These are phyloP conservation scores for Phaeosphaeria sp. DNA, from an alignment of 2,329 filamentous ascomycete species.

Conservation along the genomic window DNA sequence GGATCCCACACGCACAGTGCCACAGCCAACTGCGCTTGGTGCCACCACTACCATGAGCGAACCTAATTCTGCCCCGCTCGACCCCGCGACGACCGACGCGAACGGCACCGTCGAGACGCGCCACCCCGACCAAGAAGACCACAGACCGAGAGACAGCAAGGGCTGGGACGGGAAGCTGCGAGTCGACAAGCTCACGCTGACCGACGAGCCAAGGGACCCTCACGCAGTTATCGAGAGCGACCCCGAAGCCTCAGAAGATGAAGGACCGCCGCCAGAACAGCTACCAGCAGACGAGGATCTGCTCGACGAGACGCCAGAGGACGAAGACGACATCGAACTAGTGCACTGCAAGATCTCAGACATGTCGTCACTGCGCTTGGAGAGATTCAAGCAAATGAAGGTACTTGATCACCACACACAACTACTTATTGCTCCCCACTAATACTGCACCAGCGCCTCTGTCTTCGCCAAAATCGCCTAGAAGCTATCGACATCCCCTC, in stretches of 20 bases:
- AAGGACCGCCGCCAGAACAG: slow-evolving; percentile 45
- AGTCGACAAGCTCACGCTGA: slow-evolving; percentile 68
- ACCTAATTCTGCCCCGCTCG: slow-evolving; percentile 36
- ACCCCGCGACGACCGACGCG: slow-evolving; percentile 31
- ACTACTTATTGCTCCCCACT: background rate
- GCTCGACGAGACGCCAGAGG: slow-evolving; percentile 63
- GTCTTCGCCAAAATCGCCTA: slow-evolving; percentile 92
- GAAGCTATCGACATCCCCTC: slow-evolving; percentile 78
- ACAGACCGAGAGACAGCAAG: slow-evolving; percentile 49
- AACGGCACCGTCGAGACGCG: slow-evolving; percentile 19
- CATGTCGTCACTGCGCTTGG: slow-evolving; percentile 78
- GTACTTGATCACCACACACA: slow-evolving; percentile 49
- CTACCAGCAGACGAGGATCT: slow-evolving; percentile 57
- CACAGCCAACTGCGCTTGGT: background rate
- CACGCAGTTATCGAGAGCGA: slow-evolving; percentile 75
- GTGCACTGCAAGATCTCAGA: slow-evolving; percentile 86
- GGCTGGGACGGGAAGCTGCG: slow-evolving; percentile 88
- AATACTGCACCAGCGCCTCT: slow-evolving; percentile 67
- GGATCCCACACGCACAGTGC: too few species aligned
- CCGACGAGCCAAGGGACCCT: slow-evolving; percentile 47
- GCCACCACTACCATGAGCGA: slow-evolving; percentile 29
- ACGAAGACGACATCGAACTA: slow-evolving; percentile 73
- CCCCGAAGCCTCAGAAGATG: slow-evolving; percentile 80
- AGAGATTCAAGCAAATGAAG: slow-evolving; percentile 78
- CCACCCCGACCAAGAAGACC: slow-evolving; percentile 32